Evolutionary conservation across 208 protist genomes (phyloP), one percentile per base, ranked within the genome.

Genomic region (Herpetomonas muscarum): DNA sequence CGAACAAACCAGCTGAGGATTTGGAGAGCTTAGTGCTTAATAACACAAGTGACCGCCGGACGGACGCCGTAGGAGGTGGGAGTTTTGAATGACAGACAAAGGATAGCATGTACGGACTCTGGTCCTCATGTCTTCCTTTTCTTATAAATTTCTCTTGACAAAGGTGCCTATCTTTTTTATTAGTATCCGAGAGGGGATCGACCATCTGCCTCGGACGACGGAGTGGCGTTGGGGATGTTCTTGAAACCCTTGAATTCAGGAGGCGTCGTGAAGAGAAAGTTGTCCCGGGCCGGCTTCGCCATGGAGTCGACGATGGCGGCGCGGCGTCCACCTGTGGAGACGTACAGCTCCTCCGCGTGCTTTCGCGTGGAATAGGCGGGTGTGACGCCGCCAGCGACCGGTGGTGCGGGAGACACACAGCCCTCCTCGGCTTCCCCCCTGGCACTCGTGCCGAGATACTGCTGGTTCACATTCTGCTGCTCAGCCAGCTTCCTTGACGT

Each of bases 231-330:
- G 4, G 42, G 21, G 6, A 22, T 32, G 48, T 57, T 56, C 24
- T 39, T 21, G 47, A 82, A 82, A 2, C 71, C 76, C 22, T 74
- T 79, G 54, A 84, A 79, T 32, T 76, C 71, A 2, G 76, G 76
- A 30, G 76, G 76, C 21, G 76, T 84, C 31, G 54, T 64, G 51
- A 84, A 84, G 6, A 79, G 37, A 44, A 42, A 59, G 52, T 55
- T 63, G 32, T 63, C 50, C 4, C 45, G 12, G 22, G 56, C 28
- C 3, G 47, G 34, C 28, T 56, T 67, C 22, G 64, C 64, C 6
- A 54, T 55, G 9, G 64, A 64, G 49, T 70, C 58, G 13, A 58
- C 17, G 15, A 61, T n/a, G n/a, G 30, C 32, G 42, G 3, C 34
- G 28, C 34, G 37, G 15, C 41, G 41, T 24, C 10, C 41, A 19